Evolutionary conservation across 2,329 filamentous ascomycete genomes (phyloP), one percentile per base, ranked within the genome.

Genomic region (Stemphylium vesicarium): DNA sequence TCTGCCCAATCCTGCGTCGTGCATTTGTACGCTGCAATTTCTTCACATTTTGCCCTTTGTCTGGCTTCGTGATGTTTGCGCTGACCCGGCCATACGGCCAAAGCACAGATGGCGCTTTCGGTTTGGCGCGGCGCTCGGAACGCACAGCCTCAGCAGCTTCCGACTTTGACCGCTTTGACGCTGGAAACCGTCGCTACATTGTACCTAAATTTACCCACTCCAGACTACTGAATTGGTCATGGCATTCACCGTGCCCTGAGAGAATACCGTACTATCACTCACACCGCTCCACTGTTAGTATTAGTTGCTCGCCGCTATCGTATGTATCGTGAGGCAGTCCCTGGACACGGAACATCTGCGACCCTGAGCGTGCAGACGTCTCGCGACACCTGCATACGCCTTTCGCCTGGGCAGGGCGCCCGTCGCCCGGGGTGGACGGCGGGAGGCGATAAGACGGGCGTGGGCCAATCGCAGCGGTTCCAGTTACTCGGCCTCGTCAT

Each of bases 81-180:
- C 49, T 44, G 46, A 56, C 48, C 13, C 50, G 56, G 40, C 40
- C 50, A 41, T 48, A 45, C 50, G 56, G 40, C 40, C 50, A 41
- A 50, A 45, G 45, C 44, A 45, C 49, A 49, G 45, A 3, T 29
- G 26, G 31, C 52, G 53, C 26, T 50, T 59, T 40, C 67, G 66
- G 67, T 57, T 68, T 64, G 59, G 52, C 59, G 54, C 68, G 64
- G 68, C 59, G 64, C 55, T 41, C 46, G 50, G 44, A 44, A 53
- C 57, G 56, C 67, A 62, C 65, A 69, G 70, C 68, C 69, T 68
- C 60, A 63, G 22, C 53, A 31, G 10, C 45, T 66, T 62, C 72
- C 71, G 72, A 66, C 56, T 68, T 69, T 72, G 71, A 69, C 69
- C 71, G 72, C 68, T 56, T 57, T 60, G 62, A 63, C 53, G 59